Conservation (phyloP, 2,329 filamentous ascomycete species). For the Phyllosticta capitalensis region DNA sequence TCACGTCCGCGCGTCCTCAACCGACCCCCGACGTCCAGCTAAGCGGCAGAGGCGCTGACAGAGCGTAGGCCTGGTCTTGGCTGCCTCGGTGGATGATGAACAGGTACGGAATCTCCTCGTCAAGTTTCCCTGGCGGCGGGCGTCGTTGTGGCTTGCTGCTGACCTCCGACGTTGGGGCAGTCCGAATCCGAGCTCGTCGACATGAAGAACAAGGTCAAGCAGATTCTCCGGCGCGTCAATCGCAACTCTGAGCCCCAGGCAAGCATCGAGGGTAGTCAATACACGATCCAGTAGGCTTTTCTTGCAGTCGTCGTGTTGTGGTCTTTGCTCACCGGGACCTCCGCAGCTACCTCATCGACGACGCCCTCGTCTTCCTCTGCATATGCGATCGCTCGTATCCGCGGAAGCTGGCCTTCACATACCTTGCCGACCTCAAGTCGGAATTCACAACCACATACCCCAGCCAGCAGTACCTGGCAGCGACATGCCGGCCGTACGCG, state of each 20-base stretch:
- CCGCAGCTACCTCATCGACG: conserved; percentile 69
- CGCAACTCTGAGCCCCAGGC: conserved; percentile 85
- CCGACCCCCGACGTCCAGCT: conserved; percentile 10
- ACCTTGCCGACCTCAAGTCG: conserved; percentile 81
- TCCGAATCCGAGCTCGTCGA: conserved; percentile 70
- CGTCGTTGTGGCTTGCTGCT: conserved; percentile 4
- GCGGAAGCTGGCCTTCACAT: conserved; percentile 96
- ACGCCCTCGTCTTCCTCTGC: conserved; percentile 80
- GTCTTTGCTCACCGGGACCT: conserved; percentile 14
- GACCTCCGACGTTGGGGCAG: conserved; percentile 25
- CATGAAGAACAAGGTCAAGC: conserved; percentile 77
- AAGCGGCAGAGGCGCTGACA: conserved; percentile 15
- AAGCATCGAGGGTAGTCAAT: conserved; percentile 75
- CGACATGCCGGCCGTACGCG: conserved; percentile 77
- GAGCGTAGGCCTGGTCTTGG: conserved; percentile 73
- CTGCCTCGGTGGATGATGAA: conserved; percentile 88
- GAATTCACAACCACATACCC: conserved; percentile 89
- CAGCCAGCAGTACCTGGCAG: conserved; percentile 59
- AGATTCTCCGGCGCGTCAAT: conserved; percentile 79
- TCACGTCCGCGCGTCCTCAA: conserved; percentile 8
- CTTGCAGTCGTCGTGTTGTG: not conserved
- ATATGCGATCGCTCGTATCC: conserved; percentile 92
- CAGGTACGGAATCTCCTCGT: conserved; percentile 39
- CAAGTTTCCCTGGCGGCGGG: not conserved
- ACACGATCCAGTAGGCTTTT: conserved; percentile 68